phyloP scores from a whole-genome alignment of 176 grass and related monocot genomes.

The Zoysia japonica region DNA sequence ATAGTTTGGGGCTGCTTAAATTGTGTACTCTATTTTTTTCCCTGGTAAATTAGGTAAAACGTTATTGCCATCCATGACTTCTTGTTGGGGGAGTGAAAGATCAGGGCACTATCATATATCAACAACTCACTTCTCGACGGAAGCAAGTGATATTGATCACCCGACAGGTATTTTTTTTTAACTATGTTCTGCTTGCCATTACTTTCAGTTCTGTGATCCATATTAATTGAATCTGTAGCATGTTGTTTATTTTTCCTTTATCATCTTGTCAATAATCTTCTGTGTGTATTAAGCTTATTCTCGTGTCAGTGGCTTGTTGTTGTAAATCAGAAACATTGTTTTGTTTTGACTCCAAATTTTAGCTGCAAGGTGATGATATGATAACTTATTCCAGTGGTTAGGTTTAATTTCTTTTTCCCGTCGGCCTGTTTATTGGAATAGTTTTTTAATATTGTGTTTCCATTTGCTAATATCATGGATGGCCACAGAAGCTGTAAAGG shows the following conservation, averaged over 20 bases:
- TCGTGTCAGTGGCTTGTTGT: background rate
- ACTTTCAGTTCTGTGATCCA: background rate
- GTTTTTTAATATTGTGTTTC: conserved; percentile 17
- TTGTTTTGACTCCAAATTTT: background rate
- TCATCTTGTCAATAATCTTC: background rate
- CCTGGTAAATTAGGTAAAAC: conserved; percentile 48
- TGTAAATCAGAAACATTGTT: background rate
- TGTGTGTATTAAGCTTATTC: background rate
- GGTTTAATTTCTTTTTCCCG: background rate
- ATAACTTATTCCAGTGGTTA: background rate
- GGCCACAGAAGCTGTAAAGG: conserved; percentile 67
- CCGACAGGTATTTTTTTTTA: conserved; percentile 56
- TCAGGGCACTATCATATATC: conserved; percentile 29
- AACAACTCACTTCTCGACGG: conserved; percentile 58
- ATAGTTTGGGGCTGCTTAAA: background rate
- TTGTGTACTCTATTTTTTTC: conserved; percentile 16
- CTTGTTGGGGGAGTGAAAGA: conserved; percentile 40
- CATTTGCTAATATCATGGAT: conserved; percentile 21
- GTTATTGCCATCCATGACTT: conserved; percentile 27
- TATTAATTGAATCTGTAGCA: background rate
- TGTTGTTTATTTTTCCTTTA: background rate
- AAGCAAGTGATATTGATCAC: conserved; percentile 52
- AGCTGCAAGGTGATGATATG: background rate
- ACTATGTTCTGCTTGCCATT: background rate
- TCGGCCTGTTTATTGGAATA: background rate